Percentiles rank a stretch among this genome's conserved stretches.
These are phyloP conservation scores for Talaromyces sp. DNA, from an alignment of 2,329 filamentous ascomycete genomes.

Conservation along the genomic window DNA sequence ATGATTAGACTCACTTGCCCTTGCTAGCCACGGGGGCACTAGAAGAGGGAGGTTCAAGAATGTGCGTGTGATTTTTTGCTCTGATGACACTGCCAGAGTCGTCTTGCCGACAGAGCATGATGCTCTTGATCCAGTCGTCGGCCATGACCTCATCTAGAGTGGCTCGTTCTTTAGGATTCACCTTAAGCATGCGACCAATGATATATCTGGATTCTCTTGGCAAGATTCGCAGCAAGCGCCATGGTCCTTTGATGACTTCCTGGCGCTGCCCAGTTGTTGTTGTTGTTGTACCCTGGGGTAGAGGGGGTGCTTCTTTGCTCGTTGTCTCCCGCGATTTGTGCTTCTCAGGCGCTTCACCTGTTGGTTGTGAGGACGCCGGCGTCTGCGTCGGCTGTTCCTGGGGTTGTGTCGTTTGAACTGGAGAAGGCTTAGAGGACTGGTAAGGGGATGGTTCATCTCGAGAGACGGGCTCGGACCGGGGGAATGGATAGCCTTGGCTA, in stretches of 20 bases:
- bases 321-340: conserved; percentile 28
- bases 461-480: conserved; percentile 14
- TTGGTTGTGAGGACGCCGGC: conserved; percentile 8
- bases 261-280: conserved; percentile 37
- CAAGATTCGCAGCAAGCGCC: conserved; percentile 79
- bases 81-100: conserved; percentile 66
- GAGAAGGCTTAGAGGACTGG: conserved; percentile 2
- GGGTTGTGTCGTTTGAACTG: conserved; percentile 6
- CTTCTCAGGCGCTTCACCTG: conserved; percentile 15
- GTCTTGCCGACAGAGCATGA: conserved; percentile 75
- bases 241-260: conserved; percentile 85
- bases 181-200: conserved; percentile 84
- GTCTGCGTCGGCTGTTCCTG: background rate
- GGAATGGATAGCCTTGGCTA: conserved; percentile 1
- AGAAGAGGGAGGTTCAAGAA: conserved; percentile 62
- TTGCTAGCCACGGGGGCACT: conserved; percentile 31
- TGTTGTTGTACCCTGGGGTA: conserved; percentile 20
- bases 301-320: conserved; percentile 35
- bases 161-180: conserved; percentile 77
- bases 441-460: conserved; percentile 14
- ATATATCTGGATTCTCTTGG: conserved; percentile 87
- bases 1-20: conserved; percentile 14
- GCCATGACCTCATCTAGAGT: conserved; percentile 79
- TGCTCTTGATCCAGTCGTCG: conserved; percentile 85
- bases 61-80: conserved; percentile 74